Conservation (phyloP, 140 eudicot genomes). For the Cichorium intybus region DNA sequence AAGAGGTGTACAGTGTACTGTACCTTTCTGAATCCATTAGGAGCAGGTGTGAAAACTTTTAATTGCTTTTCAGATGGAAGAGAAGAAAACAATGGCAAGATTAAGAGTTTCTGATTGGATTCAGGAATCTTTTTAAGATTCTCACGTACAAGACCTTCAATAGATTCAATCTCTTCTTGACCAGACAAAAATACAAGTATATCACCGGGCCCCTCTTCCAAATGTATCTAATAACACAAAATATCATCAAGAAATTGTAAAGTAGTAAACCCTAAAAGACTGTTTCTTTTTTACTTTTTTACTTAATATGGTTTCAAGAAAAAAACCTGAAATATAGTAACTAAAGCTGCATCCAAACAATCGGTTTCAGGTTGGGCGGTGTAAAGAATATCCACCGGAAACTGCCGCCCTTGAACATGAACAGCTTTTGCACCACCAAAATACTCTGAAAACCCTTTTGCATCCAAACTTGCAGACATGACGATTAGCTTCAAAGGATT, state of each 20-base stretch:
- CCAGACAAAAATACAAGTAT: constrained; percentile 92
- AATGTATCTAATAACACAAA: constrained; percentile 58
- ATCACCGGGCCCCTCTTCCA: constrained; percentile 85
- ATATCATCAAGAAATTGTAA: no score
- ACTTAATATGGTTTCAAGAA: neutral
- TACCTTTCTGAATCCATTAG: constrained; percentile 86
- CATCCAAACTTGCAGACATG: constrained; percentile 99
- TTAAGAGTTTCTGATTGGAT: constrained; percentile 53
- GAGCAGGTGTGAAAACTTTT: constrained; percentile 75
- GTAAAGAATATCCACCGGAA: constrained; percentile 83
- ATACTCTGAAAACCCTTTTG: constrained; percentile 82
- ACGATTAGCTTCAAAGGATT: constrained; percentile 73
- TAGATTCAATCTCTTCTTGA: constrained; percentile 96
- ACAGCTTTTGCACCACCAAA: constrained; percentile 95
- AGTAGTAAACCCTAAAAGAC: no score
- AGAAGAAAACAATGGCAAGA: constrained; percentile 72
- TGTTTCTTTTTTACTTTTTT: no score
- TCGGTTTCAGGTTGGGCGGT: constrained; percentile 74
- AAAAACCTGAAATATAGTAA: constrained; percentile 83
- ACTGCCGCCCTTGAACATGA: constrained; percentile 92
- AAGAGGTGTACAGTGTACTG: neutral
- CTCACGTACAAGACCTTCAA: constrained; percentile 72
- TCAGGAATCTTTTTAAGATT: constrained; percentile 70
- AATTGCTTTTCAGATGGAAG: constrained; percentile 94
- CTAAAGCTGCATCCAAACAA: constrained; percentile 79